phyloP scores from a whole-genome alignment of 805 yeast genomes.

The Tetrapisispora arboricola region DNA sequence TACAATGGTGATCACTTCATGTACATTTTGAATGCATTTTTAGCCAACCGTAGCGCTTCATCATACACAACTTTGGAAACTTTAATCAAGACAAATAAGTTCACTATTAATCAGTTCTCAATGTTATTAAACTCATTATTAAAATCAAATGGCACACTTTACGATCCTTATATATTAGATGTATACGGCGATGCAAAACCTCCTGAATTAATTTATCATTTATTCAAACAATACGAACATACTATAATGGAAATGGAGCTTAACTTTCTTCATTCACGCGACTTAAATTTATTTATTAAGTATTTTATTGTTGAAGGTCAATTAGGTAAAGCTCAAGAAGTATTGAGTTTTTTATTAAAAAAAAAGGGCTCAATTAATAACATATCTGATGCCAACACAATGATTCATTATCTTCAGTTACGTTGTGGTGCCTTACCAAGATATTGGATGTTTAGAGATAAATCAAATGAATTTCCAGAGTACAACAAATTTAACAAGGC shows the following conservation, averaged over 20 bases:
- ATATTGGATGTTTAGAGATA: slow-evolving; percentile 5
- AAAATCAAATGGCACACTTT: neutral
- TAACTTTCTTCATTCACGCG: neutral
- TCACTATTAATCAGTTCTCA: neutral
- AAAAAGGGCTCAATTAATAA: slow-evolving; percentile 6
- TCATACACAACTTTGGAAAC: neutral
- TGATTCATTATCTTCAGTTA: slow-evolving; percentile 15
- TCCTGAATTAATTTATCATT: neutral
- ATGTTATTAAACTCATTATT: neutral
- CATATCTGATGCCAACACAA: slow-evolving; percentile 10
- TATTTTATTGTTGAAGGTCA: slow-evolving; percentile 8
- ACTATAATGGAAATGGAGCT: neutral
- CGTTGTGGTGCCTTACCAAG: slow-evolving; percentile 22
- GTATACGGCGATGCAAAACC: no score
- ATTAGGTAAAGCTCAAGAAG: slow-evolving; percentile 17
- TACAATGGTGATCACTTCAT: no score
- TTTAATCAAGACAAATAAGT: neutral
- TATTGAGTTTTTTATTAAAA: slow-evolving; percentile 11
- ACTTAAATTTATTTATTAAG: slow-evolving; percentile 4
- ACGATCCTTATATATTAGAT: neutral
- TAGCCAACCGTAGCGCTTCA: no score
- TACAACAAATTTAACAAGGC: neutral
- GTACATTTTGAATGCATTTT: no score
- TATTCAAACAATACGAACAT: neutral
- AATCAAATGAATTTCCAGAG: neutral